phyloP scores from a whole-genome alignment of 129 eudicot species.

The Oenanthe sinensis region DNA sequence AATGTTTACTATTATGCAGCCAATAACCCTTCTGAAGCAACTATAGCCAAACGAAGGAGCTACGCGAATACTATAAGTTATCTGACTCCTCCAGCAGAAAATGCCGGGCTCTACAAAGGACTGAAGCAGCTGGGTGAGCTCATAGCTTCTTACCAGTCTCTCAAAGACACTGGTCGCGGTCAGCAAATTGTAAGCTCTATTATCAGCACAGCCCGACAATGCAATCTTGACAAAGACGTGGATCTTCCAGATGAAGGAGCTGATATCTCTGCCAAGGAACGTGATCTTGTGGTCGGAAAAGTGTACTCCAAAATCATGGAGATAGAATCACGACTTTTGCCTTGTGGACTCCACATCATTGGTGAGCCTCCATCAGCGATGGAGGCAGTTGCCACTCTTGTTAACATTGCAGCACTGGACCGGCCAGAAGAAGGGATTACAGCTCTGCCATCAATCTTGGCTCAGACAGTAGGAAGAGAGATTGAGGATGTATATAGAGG shows the following conservation, averaged over 20 bases:
- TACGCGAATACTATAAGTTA: constrained; percentile 96
- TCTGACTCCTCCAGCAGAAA: constrained; percentile 97
- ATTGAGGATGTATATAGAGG: constrained; percentile 94
- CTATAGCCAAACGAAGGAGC: constrained; percentile 87
- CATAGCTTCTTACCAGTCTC: constrained; percentile 88
- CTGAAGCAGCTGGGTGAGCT: constrained; percentile 95
- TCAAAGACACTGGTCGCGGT: constrained; percentile 94
- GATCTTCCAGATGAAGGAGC: constrained; percentile 88
- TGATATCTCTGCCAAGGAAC: constrained; percentile 63
- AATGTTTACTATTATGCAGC: constrained; percentile 95
- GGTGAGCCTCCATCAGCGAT: constrained; percentile 99
- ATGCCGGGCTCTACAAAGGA: constrained; percentile 98
- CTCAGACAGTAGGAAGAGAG: constrained; percentile 73
- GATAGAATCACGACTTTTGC: constrained; percentile 85
- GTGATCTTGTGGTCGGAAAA: constrained; percentile 88
- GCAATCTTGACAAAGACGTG: constrained; percentile 98
- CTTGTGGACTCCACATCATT: constrained; percentile 95
- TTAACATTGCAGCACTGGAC: constrained; percentile 91
- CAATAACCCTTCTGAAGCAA: constrained; percentile 96
- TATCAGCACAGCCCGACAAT: constrained; percentile 89
- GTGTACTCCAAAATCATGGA: constrained; percentile 98
- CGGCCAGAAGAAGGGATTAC: constrained; percentile 85
- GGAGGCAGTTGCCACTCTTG: constrained; percentile 99
- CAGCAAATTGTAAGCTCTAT: constrained; percentile 91
- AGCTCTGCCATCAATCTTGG: constrained; percentile 80